Conservation (phyloP, 306 rosid genomes). For the Ceratonia siliqua region DNA sequence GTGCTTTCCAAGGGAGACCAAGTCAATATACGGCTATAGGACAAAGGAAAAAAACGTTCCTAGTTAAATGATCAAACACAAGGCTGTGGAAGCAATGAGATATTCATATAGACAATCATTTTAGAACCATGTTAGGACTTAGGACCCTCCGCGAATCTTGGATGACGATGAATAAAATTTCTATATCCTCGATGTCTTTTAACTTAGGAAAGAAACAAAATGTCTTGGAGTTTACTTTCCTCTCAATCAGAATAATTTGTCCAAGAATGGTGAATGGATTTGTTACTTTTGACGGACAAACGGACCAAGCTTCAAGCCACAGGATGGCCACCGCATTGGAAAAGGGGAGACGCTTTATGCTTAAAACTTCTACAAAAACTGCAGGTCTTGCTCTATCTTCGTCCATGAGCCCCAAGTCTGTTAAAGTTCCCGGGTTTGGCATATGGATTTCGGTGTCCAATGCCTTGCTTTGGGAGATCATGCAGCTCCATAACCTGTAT, state of each 20-base stretch:
- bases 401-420: slow-evolving; percentile 56
- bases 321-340: slow-evolving; percentile 27
- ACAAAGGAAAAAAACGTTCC: slow-evolving; percentile 16
- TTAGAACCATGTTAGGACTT: slow-evolving; percentile 40
- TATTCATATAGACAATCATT: slow-evolving; percentile 43
- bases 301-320: slow-evolving; percentile 35
- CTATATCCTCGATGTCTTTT: slow-evolving; percentile 40
- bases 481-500: slow-evolving; percentile 92
- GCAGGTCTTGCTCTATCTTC: slow-evolving; percentile 48
- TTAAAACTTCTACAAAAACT: slow-evolving; percentile 1
- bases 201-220: slow-evolving; percentile 41
- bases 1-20: not conserved
- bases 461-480: slow-evolving; percentile 83
- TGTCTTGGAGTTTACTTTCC: slow-evolving; percentile 43
- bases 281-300: slow-evolving; percentile 44
- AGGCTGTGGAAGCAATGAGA: slow-evolving; percentile 19
- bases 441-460: slow-evolving; percentile 52
- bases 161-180: slow-evolving; percentile 30
- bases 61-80: slow-evolving; percentile 18
- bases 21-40: not conserved
- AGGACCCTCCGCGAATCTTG: slow-evolving; percentile 38
- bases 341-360: slow-evolving; percentile 26
- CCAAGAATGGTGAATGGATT: slow-evolving; percentile 38
- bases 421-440: slow-evolving; percentile 62
- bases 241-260: slow-evolving; percentile 38